Conservation (phyloP, 352 stramenopile species). For the Thraustochytrium sp. region DNA sequence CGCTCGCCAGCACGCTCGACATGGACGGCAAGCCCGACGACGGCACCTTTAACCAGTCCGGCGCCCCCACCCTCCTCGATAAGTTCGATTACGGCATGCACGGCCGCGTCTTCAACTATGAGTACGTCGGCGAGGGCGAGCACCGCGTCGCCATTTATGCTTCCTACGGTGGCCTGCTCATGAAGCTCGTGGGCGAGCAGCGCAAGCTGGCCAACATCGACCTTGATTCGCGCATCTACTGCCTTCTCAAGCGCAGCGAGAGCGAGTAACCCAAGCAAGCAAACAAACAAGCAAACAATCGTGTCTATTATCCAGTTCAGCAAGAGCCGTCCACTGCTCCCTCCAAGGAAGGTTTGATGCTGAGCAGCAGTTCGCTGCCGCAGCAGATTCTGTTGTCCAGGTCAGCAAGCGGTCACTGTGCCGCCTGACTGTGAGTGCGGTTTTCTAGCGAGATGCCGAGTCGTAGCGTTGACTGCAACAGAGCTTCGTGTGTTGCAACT, state of each 20-base stretch:
- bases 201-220: conserved; percentile 91
- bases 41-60: conserved; percentile 77
- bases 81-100: conserved; percentile 99
- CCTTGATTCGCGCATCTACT: conserved; percentile 91
- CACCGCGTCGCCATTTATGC: conserved; percentile 33
- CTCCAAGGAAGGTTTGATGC: too few species aligned
- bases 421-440: too few species aligned
- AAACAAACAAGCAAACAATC: not conserved
- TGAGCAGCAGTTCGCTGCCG: too few species aligned
- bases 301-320: not conserved
- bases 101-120: conserved; percentile 94
- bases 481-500: too few species aligned
- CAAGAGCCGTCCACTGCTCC: not conserved
- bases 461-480: too few species aligned
- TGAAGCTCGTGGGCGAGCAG: conserved; percentile 93
- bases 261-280: not conserved
- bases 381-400: too few species aligned
- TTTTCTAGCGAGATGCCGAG: too few species aligned
- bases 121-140: conserved; percentile 76
- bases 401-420: too few species aligned
- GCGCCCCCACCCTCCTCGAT: conserved; percentile 83
- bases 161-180: conserved; percentile 93
- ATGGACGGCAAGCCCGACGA: conserved; percentile 92
- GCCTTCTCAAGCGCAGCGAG: conserved; percentile 41
- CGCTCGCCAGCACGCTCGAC: conserved; percentile 89